These are phyloP conservation scores for Aciculoconidium aculeatum DNA, from an alignment of 805 yeast genomes.

Conservation along the genomic window DNA sequence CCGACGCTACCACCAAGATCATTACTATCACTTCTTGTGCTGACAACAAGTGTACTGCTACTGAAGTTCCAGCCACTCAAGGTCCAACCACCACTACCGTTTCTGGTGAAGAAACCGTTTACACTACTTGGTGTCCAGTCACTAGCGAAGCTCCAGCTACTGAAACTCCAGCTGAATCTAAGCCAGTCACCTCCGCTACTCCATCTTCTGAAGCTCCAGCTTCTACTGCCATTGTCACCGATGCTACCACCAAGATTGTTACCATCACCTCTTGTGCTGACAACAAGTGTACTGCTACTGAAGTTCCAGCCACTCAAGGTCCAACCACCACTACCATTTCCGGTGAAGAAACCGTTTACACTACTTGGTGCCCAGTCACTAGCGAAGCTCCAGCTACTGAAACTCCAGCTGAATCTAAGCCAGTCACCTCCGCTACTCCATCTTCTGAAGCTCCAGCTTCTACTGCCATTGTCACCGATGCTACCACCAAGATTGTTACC, in stretches of 20 bases:
- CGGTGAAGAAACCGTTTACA: constrained; percentile 11
- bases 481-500: constrained; percentile 21
- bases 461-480: constrained; percentile 12
- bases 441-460: constrained; percentile 13
- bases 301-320: constrained; percentile 11
- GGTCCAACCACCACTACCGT: constrained; percentile 26
- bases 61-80: constrained; percentile 12
- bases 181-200: constrained; percentile 1
- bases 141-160: constrained; percentile 8
- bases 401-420: too few species aligned
- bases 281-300: constrained; percentile 18
- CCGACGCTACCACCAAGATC: constrained; percentile 19
- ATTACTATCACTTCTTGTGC: constrained; percentile 36
- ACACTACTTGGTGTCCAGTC: constrained; percentile 33
- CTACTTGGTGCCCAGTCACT: constrained; percentile 10
- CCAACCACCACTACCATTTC: constrained; percentile 13
- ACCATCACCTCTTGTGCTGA: constrained; percentile 22
- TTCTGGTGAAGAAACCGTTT: constrained; percentile 30
- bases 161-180: constrained; percentile 1
- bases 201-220: constrained; percentile 1
- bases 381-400: constrained; percentile 15
- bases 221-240: constrained; percentile 7
- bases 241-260: constrained; percentile 1
- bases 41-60: constrained; percentile 20
- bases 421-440: constrained; percentile 7